A percentile compares a stretch with the other conserved stretches of the same genome.
Conservation (phyloP, 106 monocot species). For the Ottelia alismoides region DNA sequence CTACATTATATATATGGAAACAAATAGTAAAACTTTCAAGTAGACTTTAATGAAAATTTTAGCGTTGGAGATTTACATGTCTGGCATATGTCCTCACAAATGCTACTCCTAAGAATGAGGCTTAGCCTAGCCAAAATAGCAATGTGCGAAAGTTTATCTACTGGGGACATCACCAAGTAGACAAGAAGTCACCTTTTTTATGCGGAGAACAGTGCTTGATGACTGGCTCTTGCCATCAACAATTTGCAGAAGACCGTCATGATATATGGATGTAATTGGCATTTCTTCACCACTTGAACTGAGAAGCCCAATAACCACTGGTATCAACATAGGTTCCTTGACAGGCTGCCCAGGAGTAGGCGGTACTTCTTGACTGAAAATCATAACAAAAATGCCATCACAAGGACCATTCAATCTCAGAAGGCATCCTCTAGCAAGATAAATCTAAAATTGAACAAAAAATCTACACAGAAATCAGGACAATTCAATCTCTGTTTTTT, state of each 20-base stretch:
- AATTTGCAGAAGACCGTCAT: slow-evolving; percentile 49
- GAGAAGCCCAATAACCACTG: slow-evolving; percentile 79
- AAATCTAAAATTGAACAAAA: neutral
- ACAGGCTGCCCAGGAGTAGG: slow-evolving; percentile 82
- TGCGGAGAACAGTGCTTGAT: slow-evolving; percentile 53
- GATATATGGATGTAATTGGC: slow-evolving; percentile 61
- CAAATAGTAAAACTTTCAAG: neutral
- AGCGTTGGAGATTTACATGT: too few relatives aligned
- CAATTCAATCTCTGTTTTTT: too few relatives aligned
- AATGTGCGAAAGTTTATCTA: neutral
- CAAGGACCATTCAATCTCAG: neutral
- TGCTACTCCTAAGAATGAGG: neutral
- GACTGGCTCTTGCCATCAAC: slow-evolving; percentile 21
- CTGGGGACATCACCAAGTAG: neutral
- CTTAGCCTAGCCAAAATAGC: neutral
- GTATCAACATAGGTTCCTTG: slow-evolving; percentile 96
- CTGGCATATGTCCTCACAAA: too few relatives aligned
- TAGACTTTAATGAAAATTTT: too few relatives aligned
- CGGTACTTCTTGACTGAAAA: slow-evolving; percentile 83
- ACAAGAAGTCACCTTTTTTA: slow-evolving; percentile 60
- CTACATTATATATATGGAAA: too few relatives aligned
- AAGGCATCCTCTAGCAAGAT: neutral
- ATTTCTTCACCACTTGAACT: slow-evolving; percentile 75
- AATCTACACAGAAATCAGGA: too few relatives aligned
- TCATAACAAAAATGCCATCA: neutral